Evolutionary conservation across 176 grass and related monocot genomes (phyloP), one percentile per base, ranked within the genome.

Genomic region (Zea luxurians): DNA sequence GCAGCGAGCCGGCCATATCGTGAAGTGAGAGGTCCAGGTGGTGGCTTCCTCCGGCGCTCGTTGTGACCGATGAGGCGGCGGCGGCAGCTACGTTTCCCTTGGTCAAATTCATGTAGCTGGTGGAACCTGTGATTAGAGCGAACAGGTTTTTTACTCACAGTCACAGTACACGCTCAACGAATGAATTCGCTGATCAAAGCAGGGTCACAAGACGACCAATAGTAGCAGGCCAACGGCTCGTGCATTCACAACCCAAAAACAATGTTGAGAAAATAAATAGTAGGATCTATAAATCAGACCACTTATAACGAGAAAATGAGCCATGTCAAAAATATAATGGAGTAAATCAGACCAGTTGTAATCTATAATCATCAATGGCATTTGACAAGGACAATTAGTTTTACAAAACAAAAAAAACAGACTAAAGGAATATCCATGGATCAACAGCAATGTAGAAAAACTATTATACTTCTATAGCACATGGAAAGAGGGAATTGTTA

Each of bases 11-110:
- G 75, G 11, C 91, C 86, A 48, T 87, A 93, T 57, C 82, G 88
- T 3, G 93, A 75, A 36, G 81, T 84, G 16, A 93, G 61, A 78
- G 86, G 84, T n/a, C 88, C 93, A 68, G 84, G 84, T 3, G 81
- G 88, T 4, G 85, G 90, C 74, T 81, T 91, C 78, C 90, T 91
- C 62, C 88, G 82, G 15, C 91, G 93, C 78, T 93, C 88, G 4
- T 97, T 97, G 83, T 93, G 90, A 20, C 90, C 93, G 3, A 86
- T 86, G 0, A 97, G 91, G 48, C 93, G 90, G 16, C 82, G 78
- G 41, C 93, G 93, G 74, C 93, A 97, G 47, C 93, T 97, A 18
- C 88, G 88, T 70, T 97, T 97, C 18, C 81, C 93, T 75, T 93
- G 93, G 74, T 97, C 93, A 87, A 97, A 97, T 82, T 97, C 86